Evolutionary conservation across 768 basidiomycete species (phyloP), one percentile per base, ranked within the genome.

Genomic region (Pholiota molesta): DNA sequence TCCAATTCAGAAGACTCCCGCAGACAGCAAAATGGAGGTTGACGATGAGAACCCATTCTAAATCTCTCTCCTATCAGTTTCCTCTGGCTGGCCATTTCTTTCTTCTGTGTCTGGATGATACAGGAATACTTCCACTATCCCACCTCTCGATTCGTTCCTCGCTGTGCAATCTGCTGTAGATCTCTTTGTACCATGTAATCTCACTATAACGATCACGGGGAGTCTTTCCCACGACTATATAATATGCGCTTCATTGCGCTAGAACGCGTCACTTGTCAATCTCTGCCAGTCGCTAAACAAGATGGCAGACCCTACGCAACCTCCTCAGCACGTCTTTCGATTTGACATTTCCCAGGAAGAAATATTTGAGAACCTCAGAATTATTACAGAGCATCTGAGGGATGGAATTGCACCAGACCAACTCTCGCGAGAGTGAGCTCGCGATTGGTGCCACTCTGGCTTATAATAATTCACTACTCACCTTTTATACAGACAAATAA

Each of bases 21-120:
- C 67, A 39, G 75, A 72, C 52, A 77, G 69, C 55, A 75, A 71
- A 66, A 77, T 79, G 68, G 78, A 77, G 56, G 75, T 77, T 59
- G 85, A 86, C 66, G 89, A 87, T 57, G 86, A 88, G 71, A 93
- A 91, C 69, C 91, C 91, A 19, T 93, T 94, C 76, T 87, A 76
- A 76, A 63, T 13, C 19, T n/a, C 53, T 26, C 29, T 42, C 49
- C 42, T 42, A 45, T 66, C 55, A 45, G 19, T 57, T 37, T 60
- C 65, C 58, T 56, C 54, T 66, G 64, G 60, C 60, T 63, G 65
- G 54, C 42, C 57, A 55, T 44, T 33, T 53, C 28, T 42, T 28
- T 57, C 37, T 11, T 58, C 47, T 55, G 47, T 62, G 42, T 62
- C 59, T 66, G 44, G 57, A 61, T 11, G 64, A 47, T 35, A 61